A percentile compares a stretch with the other conserved stretches of the same genome.
These are phyloP conservation scores for Acacia melanoxylon DNA, from an alignment of 306 rosid species.

Conservation along the genomic window DNA sequence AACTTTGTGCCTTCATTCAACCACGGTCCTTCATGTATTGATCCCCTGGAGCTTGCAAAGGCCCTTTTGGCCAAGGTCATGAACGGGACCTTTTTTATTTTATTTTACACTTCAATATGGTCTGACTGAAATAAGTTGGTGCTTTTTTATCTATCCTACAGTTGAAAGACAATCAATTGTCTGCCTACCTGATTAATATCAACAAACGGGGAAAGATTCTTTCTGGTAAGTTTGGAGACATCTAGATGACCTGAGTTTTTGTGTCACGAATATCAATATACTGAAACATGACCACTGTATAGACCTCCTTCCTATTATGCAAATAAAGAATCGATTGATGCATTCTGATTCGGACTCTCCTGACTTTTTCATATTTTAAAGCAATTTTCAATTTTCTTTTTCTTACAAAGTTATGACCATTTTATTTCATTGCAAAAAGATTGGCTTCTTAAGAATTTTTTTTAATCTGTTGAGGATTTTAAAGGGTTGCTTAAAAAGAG, in stretches of 20 bases:
- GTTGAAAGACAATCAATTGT: conserved; percentile 43
- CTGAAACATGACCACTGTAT: background rate
- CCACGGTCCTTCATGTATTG: conserved; percentile 36
- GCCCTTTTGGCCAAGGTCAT: conserved; percentile 44
- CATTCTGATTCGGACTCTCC: background rate
- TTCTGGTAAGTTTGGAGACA: conserved; percentile 31
- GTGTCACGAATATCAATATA: background rate
- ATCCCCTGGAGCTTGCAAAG: conserved; percentile 40
- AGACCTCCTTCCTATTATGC: background rate
- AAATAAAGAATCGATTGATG: background rate
- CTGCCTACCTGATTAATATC: conserved; percentile 47
- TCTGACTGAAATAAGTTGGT: background rate
- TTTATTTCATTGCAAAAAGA: background rate
- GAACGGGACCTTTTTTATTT: conserved; percentile 3
- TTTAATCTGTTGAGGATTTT: background rate
- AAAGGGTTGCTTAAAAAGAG: background rate
- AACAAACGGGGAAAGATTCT: conserved; percentile 28
- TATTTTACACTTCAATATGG: background rate
- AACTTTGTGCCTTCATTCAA: conserved; percentile 48
- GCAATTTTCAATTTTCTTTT: background rate
- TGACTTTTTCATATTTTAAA: background rate
- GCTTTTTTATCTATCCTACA: conserved; percentile 26
- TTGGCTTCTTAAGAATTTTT: background rate
- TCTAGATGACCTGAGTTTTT: background rate
- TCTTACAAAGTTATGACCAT: background rate